A percentile compares a stretch with the other conserved stretches of the same genome.
Evolutionary conservation across 108 stramenopile species (phyloP).

Genomic region (Mayamaea pseudoterrestris): DNA sequence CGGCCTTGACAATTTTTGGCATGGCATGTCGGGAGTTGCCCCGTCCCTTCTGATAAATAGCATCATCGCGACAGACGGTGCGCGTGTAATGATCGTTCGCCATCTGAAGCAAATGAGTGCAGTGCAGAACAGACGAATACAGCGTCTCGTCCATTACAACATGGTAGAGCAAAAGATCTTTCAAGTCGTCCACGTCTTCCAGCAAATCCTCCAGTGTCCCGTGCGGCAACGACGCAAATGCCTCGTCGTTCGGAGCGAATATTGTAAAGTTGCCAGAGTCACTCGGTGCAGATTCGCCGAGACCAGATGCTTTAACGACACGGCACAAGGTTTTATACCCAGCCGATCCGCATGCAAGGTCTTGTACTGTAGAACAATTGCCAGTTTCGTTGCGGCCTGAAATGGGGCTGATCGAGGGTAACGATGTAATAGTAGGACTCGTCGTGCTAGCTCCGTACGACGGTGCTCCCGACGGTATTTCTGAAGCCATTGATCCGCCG

Average conservation of each 20-base stretch:
- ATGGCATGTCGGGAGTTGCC: not conserved
- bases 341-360: constrained; percentile 15
- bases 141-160: constrained; percentile 2
- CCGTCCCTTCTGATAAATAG: constrained; percentile 10
- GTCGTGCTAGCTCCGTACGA: no score
- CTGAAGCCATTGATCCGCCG: no score
- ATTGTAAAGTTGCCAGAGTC: not conserved
- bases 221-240: no score
- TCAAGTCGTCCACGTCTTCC: constrained; percentile 1
- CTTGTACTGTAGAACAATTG: no score
- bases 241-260: constrained; percentile 9
- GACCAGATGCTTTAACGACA: constrained; percentile 20
- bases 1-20: constrained; percentile 3
- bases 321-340: constrained; percentile 26
- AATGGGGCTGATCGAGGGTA: no score
- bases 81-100: constrained; percentile 15
- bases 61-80: constrained; percentile 5
- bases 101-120: constrained; percentile 17
- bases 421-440: no score
- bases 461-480: no score
- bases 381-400: no score
- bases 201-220: not conserved
- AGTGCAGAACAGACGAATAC: not conserved
- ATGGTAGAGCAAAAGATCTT: constrained; percentile 11
- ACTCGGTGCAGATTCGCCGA: constrained; percentile 3